These are phyloP conservation scores for Annulohypoxylon truncatum DNA, from an alignment of 2,329 filamentous ascomycete genomes.

Conservation along the genomic window DNA sequence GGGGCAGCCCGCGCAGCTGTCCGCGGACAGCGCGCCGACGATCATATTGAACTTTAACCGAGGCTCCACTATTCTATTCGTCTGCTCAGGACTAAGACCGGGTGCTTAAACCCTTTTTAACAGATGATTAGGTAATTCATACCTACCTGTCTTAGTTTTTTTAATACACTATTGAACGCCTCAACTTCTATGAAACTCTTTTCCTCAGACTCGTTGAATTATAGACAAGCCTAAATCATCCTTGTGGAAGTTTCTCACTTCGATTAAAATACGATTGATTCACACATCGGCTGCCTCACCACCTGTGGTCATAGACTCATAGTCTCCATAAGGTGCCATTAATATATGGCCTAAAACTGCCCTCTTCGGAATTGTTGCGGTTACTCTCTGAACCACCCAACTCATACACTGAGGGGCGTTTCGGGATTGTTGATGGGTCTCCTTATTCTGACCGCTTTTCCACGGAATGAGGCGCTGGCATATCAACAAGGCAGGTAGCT, in stretches of 20 bases:
- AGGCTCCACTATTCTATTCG: slow-evolving; percentile 11
- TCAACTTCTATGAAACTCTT: background rate
- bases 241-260: background rate
- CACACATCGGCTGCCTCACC: background rate
- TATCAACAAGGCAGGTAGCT: background rate
- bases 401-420: slow-evolving; percentile 2
- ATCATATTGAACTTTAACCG: slow-evolving; percentile 9
- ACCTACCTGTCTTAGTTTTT: background rate
- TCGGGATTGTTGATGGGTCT: background rate
- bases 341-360: slow-evolving; percentile 11
- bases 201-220: background rate
- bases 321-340: slow-evolving; percentile 26
- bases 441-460: slow-evolving; percentile 10
- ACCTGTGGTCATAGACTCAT: slow-evolving; percentile 6
- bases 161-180: background rate
- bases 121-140: background rate
- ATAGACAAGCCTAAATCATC: background rate
- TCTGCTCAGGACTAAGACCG: no score
- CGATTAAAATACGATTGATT: background rate
- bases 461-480: background rate
- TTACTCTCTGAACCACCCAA: background rate
- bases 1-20: slow-evolving; percentile 32
- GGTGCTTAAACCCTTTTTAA: background rate
- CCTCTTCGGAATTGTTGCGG: slow-evolving; percentile 7
- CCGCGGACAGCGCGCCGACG: background rate